phyloP scores from a whole-genome alignment of 176 grass and related monocot species.

The Zea luxurians region DNA sequence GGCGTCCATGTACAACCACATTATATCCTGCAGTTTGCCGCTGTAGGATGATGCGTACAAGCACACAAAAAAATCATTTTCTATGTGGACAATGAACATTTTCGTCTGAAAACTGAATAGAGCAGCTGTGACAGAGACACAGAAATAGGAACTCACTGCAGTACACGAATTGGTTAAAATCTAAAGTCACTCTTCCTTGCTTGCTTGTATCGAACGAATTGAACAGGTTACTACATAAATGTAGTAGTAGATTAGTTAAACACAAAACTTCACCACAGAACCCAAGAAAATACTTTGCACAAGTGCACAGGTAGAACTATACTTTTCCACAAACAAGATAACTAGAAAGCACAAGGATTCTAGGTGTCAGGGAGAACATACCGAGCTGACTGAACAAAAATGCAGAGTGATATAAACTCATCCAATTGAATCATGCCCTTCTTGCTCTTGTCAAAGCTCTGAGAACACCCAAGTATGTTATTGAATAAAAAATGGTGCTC shows the following conservation, averaged over 20 bases:
- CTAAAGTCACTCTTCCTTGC: conserved; percentile 76
- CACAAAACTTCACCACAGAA: not conserved
- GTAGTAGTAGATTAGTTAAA: not conserved
- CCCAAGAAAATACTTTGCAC: not conserved
- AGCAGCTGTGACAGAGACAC: not conserved
- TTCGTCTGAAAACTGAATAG: not conserved
- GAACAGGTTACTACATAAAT: conserved; percentile 65
- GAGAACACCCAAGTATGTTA: not conserved
- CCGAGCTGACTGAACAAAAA: conserved; percentile 88
- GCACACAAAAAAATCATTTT: not conserved
- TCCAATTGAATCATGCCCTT: conserved; percentile 76
- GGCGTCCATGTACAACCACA: not conserved
- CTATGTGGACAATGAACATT: not conserved
- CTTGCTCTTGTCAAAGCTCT: conserved; percentile 96
- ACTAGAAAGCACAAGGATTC: not conserved
- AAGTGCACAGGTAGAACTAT: not conserved
- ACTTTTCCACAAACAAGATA: not conserved
- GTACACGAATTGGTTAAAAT: conserved; percentile 91
- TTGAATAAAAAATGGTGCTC: conserved; percentile 14
- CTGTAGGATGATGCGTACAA: conserved; percentile 32
- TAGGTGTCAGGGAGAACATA: conserved; percentile 38
- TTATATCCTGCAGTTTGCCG: conserved; percentile 83
- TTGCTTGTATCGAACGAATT: conserved; percentile 77
- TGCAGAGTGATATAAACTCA: conserved; percentile 85
- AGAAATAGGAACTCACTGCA: conserved; percentile 62